Conservation (phyloP, 192 early-diverging fungal genomes). For the Umbelopsis isabellina region DNA sequence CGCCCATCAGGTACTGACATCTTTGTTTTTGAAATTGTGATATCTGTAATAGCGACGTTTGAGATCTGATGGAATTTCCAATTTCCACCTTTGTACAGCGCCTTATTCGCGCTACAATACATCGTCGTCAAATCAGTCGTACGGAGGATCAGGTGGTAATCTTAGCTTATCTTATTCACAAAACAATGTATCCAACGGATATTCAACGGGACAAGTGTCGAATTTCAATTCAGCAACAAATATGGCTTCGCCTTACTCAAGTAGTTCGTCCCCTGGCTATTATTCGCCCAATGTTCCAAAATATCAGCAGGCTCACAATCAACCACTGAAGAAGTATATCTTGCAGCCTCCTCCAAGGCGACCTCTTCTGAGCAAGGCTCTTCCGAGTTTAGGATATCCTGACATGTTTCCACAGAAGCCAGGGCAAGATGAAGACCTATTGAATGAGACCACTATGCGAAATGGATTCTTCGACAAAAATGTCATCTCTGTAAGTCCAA, state of each 20-base stretch:
- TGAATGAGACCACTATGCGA: slow-evolving; percentile 65
- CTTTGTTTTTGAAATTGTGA: neutral
- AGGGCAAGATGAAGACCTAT: slow-evolving; percentile 47
- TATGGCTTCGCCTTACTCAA: slow-evolving; percentile 50
- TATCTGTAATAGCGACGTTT: neutral
- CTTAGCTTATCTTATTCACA: slow-evolving; percentile 5
- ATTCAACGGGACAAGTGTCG: neutral
- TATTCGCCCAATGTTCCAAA: slow-evolving; percentile 42
- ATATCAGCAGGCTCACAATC: slow-evolving; percentile 15
- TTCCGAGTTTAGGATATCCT: slow-evolving; percentile 45
- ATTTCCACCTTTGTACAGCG: slow-evolving; percentile 11
- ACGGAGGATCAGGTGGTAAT: slow-evolving; percentile 13
- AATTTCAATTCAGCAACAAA: slow-evolving; percentile 25
- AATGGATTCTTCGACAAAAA: slow-evolving; percentile 64
- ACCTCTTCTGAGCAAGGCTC: slow-evolving; percentile 41
- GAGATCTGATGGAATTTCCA: neutral
- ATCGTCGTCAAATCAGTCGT: slow-evolving; percentile 16
- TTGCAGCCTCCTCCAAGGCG: slow-evolving; percentile 48
- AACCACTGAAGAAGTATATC: slow-evolving; percentile 48
- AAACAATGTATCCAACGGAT: slow-evolving; percentile 16
- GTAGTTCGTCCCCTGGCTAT: slow-evolving; percentile 50
- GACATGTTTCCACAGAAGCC: slow-evolving; percentile 63
- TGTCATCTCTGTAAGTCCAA: slow-evolving; percentile 41
- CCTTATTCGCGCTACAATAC: slow-evolving; percentile 21
- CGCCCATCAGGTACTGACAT: slow-evolving; percentile 10